Percentiles rank a stretch among this genome's conserved stretches.
These are phyloP conservation scores for Cryphonectria japonica DNA, from an alignment of 2,329 filamentous ascomycete species.

Conservation along the genomic window DNA sequence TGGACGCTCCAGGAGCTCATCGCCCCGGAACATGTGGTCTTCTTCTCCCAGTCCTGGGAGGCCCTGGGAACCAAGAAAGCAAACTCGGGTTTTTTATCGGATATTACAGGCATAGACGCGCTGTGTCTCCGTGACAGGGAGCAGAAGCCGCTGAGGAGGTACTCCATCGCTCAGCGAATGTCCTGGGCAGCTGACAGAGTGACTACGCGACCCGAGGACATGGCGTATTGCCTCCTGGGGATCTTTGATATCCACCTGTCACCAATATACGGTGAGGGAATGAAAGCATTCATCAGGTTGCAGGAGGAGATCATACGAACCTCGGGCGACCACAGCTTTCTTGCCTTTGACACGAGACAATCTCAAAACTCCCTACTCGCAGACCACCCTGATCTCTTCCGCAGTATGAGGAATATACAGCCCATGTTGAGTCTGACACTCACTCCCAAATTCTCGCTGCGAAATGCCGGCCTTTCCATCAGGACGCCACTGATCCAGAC, in stretches of 20 bases:
- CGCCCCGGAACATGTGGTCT: conserved; percentile 27
- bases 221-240: conserved; percentile 37
- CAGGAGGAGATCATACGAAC: conserved; percentile 34
- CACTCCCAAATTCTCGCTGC: conserved; percentile 31
- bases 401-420: conserved; percentile 21
- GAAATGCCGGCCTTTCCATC: conserved; percentile 33
- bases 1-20: conserved; percentile 29
- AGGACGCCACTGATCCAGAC: conserved; percentile 31
- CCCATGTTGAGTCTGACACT: conserved; percentile 24
- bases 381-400: conserved; percentile 31
- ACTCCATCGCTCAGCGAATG: conserved; percentile 33
- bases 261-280: conserved; percentile 38
- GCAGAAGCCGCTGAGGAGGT: conserved; percentile 9
- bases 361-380: conserved; percentile 31
- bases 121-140: conserved; percentile 12
- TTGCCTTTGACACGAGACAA: conserved; percentile 28
- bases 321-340: conserved; percentile 24
- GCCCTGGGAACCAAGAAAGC: conserved; percentile 15
- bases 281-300: conserved; percentile 33
- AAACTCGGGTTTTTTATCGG: conserved; percentile 8
- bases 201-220: conserved; percentile 34
- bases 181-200: conserved; percentile 35
- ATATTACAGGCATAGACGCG: conserved; percentile 9
- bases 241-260: conserved; percentile 37
- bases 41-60: conserved; percentile 29